These are phyloP conservation scores for Chaetomiaceae sp. DNA, from an alignment of 2,329 filamentous ascomycete species.

Conservation along the genomic window DNA sequence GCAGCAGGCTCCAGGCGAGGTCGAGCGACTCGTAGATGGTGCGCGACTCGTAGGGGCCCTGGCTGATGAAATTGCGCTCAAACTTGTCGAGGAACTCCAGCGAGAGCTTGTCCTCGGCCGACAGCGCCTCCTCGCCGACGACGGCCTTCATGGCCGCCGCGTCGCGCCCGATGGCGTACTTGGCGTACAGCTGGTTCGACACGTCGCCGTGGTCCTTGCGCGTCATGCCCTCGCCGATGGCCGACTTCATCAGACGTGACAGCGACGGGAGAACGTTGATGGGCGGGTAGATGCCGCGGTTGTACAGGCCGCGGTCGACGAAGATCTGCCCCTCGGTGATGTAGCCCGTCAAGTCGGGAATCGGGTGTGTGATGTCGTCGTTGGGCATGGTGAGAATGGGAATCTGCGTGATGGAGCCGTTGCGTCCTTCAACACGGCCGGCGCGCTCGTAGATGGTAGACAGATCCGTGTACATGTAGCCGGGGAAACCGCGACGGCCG, in stretches of 20 bases:
- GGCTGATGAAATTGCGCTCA: constrained; percentile 88
- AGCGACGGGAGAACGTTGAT: constrained; percentile 98
- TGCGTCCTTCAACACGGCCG: constrained; percentile 92
- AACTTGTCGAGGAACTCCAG: constrained; percentile 99
- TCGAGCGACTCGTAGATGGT: constrained; percentile 92
- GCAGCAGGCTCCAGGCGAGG: constrained; percentile 90
- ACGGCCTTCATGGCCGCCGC: constrained; percentile 99
- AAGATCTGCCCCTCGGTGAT: constrained; percentile 99
- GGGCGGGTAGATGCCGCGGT: constrained; percentile 96
- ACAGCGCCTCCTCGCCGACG: constrained; percentile 95
- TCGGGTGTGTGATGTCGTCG: constrained; percentile 98
- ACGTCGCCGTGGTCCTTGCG: constrained; percentile 97
- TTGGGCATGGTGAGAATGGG: constrained; percentile 99
- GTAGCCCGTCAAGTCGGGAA: constrained; percentile 97
- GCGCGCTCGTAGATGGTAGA: constrained; percentile 99
- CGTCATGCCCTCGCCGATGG: constrained; percentile 95
- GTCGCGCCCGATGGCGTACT: constrained; percentile 98
- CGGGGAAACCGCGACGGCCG: constrained; percentile 97
- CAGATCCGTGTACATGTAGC: constrained; percentile 99
- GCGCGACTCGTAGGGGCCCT: constrained; percentile 88
- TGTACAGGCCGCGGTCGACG: constrained; percentile 86
- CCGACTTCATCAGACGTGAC: constrained; percentile 99
- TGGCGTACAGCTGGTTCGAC: constrained; percentile 98
- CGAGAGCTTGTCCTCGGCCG: constrained; percentile 92
- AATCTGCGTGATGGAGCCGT: constrained; percentile 98